Evolutionary conservation across 768 basidiomycete genomes (phyloP), one percentile per base, ranked within the genome.

Genomic region (Russula griseocarnosa): DNA sequence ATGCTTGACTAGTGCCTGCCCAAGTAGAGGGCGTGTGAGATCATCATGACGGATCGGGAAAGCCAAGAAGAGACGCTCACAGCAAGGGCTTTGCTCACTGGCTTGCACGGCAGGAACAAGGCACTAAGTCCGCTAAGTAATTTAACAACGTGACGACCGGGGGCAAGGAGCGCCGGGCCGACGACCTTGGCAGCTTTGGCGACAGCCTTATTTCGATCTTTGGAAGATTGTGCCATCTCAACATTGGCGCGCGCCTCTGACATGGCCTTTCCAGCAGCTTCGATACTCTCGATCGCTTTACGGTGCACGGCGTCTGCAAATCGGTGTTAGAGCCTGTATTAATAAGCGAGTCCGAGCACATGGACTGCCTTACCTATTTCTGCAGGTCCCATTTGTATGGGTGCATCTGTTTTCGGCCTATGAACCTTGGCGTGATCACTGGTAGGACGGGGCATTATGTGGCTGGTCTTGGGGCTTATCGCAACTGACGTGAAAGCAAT

Each of bases 21-120:
- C 11, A 30, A 55, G 26, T 20, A 28, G 24, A 10, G 34, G 1
- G 16, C 1, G 22, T 11, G 20, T 49, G 38, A 53, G 57, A 32
- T 44, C 26, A 5, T n/a, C n/a, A n/a, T n/a, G n/a, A n/a, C 20
- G 40, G 20, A n/a, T 56, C 40, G 10, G 10, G 22, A 16, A 8
- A 7, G 30, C 42, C 16, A 47, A 16, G 30, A 46, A 22, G 10
- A 32, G 24, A 34, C 7, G 9, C 60, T 34, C 54, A 65, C 60
- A 14, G 60, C 20, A 10, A 65, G 54, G n/a, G 46, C 14, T 26
- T 30, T 62, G 53, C 64, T 36, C 10, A 38, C 54, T 40, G 38
- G n/a, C 34, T 56, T 62, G 64, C 58, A 62, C 13, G 64, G 64
- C 26, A 58, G 60, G 55, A 61, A 65, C 18, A 55, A 16, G 42